Base-by-base conservation (phyloP, 140 eudicot species). In the Erigeron philadelphicus region DNA sequence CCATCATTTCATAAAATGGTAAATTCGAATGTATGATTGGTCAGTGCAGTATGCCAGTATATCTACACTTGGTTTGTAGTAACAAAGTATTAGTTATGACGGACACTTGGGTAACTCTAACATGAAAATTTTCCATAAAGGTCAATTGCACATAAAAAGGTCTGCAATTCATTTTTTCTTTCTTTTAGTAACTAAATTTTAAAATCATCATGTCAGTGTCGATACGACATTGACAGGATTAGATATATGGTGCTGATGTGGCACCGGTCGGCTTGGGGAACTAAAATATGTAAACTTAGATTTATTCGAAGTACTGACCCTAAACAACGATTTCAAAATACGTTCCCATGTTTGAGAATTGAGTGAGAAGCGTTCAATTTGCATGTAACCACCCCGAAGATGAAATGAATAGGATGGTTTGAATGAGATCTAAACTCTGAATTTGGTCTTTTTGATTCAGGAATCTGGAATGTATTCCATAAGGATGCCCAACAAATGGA, bases 401-500 rank as follows among this genome's bases (percentile, higher is more conserved):
- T 8, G 15, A 48, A 35, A 60, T 25, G 38, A 35, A 60, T 60
- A 0, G 7, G 21, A 62, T 48, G 59, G 16, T 43, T 9, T 19
- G 15, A 48, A 72, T 55, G 42, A 65, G 48, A 53, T 43, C 67
- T 55, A 55, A 31, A 66, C 31, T 75, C 44, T 35, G 55, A 58
- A 71, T 45, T 61, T 44, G 55, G 49, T 63, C 10, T 18, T 8
- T 25, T 61, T 49, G 66, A 7, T 74, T 68, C 81, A 88, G 96
- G 92, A 73, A 71, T 79, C 98, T 19, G 96, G 78, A 35, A 68
- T 75, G 65, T 93, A 79, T 72, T 82, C 95, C 17, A 7, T 86
- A 17, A 78, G 93, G 88, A 93, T 93, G 98, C 98, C 98, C 25
- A 93, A 93, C 88, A 89, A 80, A 78, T 93, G 85, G 96, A 93